Evolutionary conservation across 1,284 basidiomycete species (phyloP).

Genomic region (Mrakiaceae sp.): DNA sequence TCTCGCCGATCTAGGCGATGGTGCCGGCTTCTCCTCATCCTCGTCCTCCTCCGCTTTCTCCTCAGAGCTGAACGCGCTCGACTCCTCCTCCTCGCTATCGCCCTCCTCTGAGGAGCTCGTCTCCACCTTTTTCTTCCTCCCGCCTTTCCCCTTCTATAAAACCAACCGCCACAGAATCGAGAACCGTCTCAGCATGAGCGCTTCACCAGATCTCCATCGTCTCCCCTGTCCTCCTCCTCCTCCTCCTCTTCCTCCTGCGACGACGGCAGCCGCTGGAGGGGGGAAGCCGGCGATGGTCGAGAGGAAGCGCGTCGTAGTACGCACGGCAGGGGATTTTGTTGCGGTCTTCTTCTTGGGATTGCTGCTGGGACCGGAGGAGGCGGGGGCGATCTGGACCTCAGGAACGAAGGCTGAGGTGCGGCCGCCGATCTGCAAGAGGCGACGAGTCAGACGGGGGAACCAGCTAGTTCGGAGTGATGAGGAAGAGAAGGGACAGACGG

Average conservation of each 20-base stretch:
- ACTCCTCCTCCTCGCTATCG: not conserved
- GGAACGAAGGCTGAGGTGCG: constrained; percentile 58
- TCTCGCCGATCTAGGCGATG: no score
- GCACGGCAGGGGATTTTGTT: no score
- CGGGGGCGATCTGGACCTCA: not conserved
- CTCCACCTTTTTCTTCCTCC: not conserved
- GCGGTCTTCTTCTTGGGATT: no score
- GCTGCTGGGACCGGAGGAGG: not conserved
- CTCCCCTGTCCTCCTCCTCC: not conserved
- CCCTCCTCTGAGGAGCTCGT: not conserved
- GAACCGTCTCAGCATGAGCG: no score
- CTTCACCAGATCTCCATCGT: not conserved
- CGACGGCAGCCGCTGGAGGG: not conserved
- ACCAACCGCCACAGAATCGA: no score
- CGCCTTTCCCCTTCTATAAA: not conserved
- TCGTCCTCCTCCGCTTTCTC: not conserved
- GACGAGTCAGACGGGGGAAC: not conserved
- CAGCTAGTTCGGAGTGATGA: not conserved
- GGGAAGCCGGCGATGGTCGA: no score
- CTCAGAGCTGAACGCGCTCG: not conserved
- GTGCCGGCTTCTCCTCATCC: not conserved
- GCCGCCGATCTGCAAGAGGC: constrained; percentile 40
- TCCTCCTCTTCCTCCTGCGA: constrained; percentile 1
- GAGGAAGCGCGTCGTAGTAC: no score
- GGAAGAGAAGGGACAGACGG: constrained; percentile 36